Base-by-base conservation (phyloP, 2,329 filamentous ascomycete species). In the Pestalotiopsis sp. region DNA sequence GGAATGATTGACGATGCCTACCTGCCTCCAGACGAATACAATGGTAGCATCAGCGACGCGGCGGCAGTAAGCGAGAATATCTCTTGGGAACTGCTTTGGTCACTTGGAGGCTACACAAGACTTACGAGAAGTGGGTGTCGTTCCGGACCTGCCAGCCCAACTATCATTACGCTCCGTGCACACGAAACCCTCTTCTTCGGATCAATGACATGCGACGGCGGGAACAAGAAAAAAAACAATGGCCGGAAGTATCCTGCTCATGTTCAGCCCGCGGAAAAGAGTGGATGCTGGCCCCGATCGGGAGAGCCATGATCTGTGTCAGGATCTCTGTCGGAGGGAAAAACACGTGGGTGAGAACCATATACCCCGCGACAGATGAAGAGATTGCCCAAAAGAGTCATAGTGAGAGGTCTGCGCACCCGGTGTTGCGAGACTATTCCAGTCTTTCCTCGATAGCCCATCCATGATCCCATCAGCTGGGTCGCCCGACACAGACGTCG, bases 331-430 rank as follows among this genome's bases (percentile, higher is more conserved):
- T 52, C 14, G 17, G 14, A n/a, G 9, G 45, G 14, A 59, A 59
- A 59, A 36, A 59, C 57, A 39, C 60, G 20, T 63, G 60, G 60
- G 31, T 11, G 12, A 41, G 27, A 12, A 14, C 38, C 27, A 63
- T 12, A 38, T 63, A 63, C 31, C 31, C 38, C 60, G 31, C 60
- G 27, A 36, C 11, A 63, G 31, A 36, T 63, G 38, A 63, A 63
- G 13, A 39, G 60, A 41, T 63, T 63, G 23, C 60, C 38, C 38
- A 63, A 41, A 63, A 63, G 60, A 14, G 38, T 41, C 60, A 41
- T 63, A 36, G 20, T 41, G 6, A n/a, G 31, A 25, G 31, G 12
- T 13, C 17, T 31, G 60, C 25, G 31, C 60, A 41, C 12, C 45
- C 17, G 45, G 45, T 23, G 45, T 52, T 36, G 23, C 25, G 27